These are phyloP conservation scores for Takashimella tepidaria DNA, from an alignment of 1,284 basidiomycete genomes.

Conservation along the genomic window DNA sequence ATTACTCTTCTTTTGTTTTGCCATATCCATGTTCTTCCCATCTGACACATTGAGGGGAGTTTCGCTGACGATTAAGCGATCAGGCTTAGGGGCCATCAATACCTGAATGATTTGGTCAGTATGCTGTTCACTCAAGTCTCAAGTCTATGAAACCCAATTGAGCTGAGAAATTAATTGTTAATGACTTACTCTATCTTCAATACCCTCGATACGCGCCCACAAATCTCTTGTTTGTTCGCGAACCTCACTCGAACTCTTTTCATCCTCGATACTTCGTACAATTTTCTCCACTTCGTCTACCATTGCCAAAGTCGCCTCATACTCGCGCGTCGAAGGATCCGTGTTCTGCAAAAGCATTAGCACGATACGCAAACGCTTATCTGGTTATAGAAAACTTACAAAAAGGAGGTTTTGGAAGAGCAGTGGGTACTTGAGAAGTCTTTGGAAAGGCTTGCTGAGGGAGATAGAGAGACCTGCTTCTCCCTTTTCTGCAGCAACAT, in stretches of 20 bases:
- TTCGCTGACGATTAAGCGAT: slow-evolving; percentile 81
- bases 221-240: slow-evolving; percentile 89
- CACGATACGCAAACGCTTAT: background rate
- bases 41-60: slow-evolving; percentile 50
- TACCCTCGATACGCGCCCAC: slow-evolving; percentile 89
- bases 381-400: slow-evolving; percentile 39
- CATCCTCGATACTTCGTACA: slow-evolving; percentile 92
- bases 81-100: slow-evolving; percentile 81
- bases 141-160: too few relatives aligned
- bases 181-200: slow-evolving; percentile 71
- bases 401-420: slow-evolving; percentile 96
- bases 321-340: slow-evolving; percentile 93
- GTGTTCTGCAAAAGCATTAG: slow-evolving; percentile 58
- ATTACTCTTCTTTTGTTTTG: slow-evolving; percentile 73
- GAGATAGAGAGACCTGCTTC: slow-evolving; percentile 92
- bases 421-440: slow-evolving; percentile 92
- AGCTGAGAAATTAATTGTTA: slow-evolving; percentile 28
- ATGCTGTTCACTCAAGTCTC: background rate
- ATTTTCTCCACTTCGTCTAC: slow-evolving; percentile 94
- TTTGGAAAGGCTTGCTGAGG: slow-evolving; percentile 92
- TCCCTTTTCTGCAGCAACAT: slow-evolving; percentile 71
- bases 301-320: slow-evolving; percentile 92
- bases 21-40: slow-evolving; percentile 15
- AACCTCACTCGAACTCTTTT: slow-evolving; percentile 93
- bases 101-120: slow-evolving; percentile 28